Conservation (phyloP, 2,329 filamentous ascomycete species). For the Aspergillus sp. region DNA sequence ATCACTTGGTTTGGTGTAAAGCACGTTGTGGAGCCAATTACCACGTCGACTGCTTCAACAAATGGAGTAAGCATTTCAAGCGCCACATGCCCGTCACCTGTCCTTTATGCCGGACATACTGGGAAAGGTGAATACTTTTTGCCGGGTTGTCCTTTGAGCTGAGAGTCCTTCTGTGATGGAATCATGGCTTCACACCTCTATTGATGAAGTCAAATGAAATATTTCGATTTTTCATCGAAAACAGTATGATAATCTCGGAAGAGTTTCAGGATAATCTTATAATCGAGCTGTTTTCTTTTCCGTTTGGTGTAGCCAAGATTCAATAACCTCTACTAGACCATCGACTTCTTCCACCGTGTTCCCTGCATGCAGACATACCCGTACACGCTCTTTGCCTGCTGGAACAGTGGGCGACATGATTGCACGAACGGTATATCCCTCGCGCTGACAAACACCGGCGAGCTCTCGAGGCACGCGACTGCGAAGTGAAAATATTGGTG, state of each 20-base stretch:
- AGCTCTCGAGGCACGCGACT: slow-evolving; percentile 59
- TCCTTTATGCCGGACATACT: slow-evolving; percentile 15
- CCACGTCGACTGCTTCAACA: slow-evolving; percentile 14
- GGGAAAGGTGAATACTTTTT: slow-evolving; percentile 1
- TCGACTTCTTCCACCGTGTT: slow-evolving; percentile 62
- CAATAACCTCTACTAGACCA: slow-evolving; percentile 50
- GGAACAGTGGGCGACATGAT: slow-evolving; percentile 71
- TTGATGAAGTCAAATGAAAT: background rate
- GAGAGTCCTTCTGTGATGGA: background rate
- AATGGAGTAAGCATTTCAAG: slow-evolving; percentile 12
- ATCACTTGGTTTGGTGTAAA: slow-evolving; percentile 13
- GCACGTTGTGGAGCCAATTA: slow-evolving; percentile 18
- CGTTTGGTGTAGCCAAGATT: slow-evolving; percentile 46
- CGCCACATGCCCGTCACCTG: slow-evolving; percentile 5
- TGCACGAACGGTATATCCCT: slow-evolving; percentile 61
- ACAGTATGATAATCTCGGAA: background rate
- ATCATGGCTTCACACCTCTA: background rate
- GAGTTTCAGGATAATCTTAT: background rate
- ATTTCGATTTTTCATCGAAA: background rate
- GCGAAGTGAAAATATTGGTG: slow-evolving; percentile 65
- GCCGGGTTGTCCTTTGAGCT: background rate
- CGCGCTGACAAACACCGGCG: slow-evolving; percentile 59
- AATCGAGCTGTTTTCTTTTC: slow-evolving; percentile 15
- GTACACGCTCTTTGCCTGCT: slow-evolving; percentile 60
- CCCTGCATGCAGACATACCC: slow-evolving; percentile 67